Base-by-base conservation (phyloP, 129 eudicot species). In the Deinandra increscens region DNA sequence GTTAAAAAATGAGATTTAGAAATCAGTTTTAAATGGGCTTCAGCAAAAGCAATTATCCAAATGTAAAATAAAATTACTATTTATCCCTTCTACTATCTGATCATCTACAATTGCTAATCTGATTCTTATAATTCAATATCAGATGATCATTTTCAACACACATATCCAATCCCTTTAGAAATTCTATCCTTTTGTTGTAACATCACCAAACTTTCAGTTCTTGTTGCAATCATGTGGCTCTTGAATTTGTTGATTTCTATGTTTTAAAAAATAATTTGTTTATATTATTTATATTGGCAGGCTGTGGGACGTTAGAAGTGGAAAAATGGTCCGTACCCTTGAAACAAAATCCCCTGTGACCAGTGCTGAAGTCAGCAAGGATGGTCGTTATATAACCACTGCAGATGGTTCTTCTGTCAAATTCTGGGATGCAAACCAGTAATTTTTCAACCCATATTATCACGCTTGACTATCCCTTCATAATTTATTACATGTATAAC, bases 361-460 rank as follows among this genome's bases (percentile, higher is more conserved):
- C 8, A 86, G 91, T 78, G 79, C 91, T 29, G 91, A 86, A 75
- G 91, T 86, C 41, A 86, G 91, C 68, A 81, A 80, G 41, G 88
- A 86, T 75, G 91, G 88, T 19, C 88, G 88, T 17, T 86, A 83
- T 69, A 83, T 86, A 48, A 83, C 88, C 18, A 86, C 91, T 31
- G 88, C 91, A 19, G 91, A 86, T 78, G 91, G 91, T 46, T 74
- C 75, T 37, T 83, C 78, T 39, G 91, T 86, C 31, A 86, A 86
- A 68, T 86, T 86, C 69, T 86, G 91, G 91, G 91, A 86, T 78
- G 84, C 88, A 46, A 86, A 86, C 64, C 84, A 86, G 91, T 86
- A 58, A 75, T 63, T 83, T 62, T 56, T 70, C 42, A 33, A 66
- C 59, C 5, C 6, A 6, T 13, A 13, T 18, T 9, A 10, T 14